These are phyloP conservation scores for Macrophomina pseudophaseolina DNA, from an alignment of 2,329 filamentous ascomycete genomes.

Conservation along the genomic window DNA sequence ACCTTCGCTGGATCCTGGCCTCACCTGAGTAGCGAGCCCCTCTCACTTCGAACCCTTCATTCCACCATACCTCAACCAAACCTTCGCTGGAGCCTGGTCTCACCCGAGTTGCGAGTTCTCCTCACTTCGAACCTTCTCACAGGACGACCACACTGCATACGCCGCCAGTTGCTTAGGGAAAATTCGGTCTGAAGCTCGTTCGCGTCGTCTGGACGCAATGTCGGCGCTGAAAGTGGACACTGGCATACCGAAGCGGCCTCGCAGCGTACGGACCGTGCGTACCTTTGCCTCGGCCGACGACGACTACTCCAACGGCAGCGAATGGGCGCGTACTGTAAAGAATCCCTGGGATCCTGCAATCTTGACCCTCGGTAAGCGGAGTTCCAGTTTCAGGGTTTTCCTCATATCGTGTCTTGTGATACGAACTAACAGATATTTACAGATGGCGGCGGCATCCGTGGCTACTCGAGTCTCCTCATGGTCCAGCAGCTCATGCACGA, in stretches of 20 bases:
- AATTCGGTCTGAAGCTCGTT: not conserved
- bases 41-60: no score
- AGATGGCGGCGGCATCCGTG: slow-evolving; percentile 58
- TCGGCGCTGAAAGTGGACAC: slow-evolving; percentile 17
- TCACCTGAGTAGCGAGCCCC: not conserved
- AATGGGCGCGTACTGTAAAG: slow-evolving; percentile 50
- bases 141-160: not conserved
- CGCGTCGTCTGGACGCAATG: slow-evolving; percentile 13
- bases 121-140: not conserved
- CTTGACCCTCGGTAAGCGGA: slow-evolving; percentile 48
- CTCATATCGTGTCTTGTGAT: no score
- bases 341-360: slow-evolving; percentile 57
- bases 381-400: no score
- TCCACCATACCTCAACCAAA: not conserved
- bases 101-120: slow-evolving; percentile 4
- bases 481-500: slow-evolving; percentile 56
- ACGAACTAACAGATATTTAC: not conserved
- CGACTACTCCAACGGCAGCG: slow-evolving; percentile 44
- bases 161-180: no score
- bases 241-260: slow-evolving; percentile 32
- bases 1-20: no score
- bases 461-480: slow-evolving; percentile 57
- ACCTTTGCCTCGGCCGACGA: slow-evolving; percentile 44
- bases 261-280: slow-evolving; percentile 34
- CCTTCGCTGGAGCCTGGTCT: slow-evolving; percentile 1